Conservation (phyloP, 2,329 filamentous ascomycete genomes). For the Ceratocystis albifundus region DNA sequence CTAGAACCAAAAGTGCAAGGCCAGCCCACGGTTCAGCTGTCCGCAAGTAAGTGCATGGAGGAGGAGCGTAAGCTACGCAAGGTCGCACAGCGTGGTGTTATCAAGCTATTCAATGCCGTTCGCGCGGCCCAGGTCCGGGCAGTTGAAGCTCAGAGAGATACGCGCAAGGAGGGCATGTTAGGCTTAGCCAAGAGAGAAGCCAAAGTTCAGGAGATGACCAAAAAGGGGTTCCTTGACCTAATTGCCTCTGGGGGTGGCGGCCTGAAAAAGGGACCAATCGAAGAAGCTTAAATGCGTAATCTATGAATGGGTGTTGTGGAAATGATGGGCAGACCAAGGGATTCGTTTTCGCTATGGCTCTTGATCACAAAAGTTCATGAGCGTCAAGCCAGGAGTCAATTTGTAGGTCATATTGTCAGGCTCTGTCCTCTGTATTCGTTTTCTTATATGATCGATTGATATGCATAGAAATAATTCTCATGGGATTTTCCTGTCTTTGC, state of each 20-base stretch:
- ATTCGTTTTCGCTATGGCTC: constrained; percentile 8
- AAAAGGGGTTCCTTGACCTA: constrained; percentile 88
- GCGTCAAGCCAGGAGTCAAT: constrained; percentile 1
- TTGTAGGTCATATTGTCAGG: not conserved
- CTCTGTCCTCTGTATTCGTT: constrained; percentile 6
- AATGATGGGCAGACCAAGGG: not conserved
- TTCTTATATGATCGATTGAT: constrained; percentile 10
- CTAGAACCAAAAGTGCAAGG: constrained; percentile 33
- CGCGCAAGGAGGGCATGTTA: constrained; percentile 60
- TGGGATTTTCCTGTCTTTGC: not conserved
- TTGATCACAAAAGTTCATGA: constrained; percentile 11
- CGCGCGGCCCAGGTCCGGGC: constrained; percentile 84
- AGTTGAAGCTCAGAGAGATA: constrained; percentile 59
- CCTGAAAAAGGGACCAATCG: constrained; percentile 47
- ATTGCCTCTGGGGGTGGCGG: constrained; percentile 56
- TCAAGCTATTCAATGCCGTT: constrained; percentile 94
- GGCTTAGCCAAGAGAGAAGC: constrained; percentile 73
- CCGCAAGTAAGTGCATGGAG: constrained; percentile 40
- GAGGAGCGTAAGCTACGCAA: constrained; percentile 72
- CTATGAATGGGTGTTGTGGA: not conserved
- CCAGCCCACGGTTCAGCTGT: constrained; percentile 8
- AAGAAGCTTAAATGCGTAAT: constrained; percentile 40
- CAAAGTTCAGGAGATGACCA: constrained; percentile 89
- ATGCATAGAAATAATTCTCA: constrained; percentile 1
- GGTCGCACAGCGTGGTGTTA: constrained; percentile 83